A percentile compares a stretch with the other conserved stretches of the same genome.
phyloP scores from a whole-genome alignment of 352 stramenopile species.

The Globisporangium rhizosaccharum region DNA sequence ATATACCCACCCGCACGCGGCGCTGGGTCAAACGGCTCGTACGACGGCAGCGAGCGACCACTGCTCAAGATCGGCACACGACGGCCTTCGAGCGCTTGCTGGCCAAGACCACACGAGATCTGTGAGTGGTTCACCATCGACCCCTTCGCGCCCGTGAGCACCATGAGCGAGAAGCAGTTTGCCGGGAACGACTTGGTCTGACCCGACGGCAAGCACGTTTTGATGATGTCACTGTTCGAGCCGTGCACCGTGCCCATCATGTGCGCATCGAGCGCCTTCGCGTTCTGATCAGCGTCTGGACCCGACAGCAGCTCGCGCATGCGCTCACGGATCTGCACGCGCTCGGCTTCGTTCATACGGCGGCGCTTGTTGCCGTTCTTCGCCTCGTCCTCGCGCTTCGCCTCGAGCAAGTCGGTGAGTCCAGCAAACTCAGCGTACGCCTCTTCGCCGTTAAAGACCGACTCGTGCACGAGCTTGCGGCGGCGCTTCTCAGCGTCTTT shows the following conservation, averaged over 20 bases:
- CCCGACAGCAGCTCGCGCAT: slow-evolving; percentile 75
- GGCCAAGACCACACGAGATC: slow-evolving; percentile 97
- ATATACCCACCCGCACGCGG: slow-evolving; percentile 99
- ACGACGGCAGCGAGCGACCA: slow-evolving; percentile 97
- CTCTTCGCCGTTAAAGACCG: slow-evolving; percentile 73
- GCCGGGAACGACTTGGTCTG: slow-evolving; percentile 97
- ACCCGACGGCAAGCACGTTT: slow-evolving; percentile 96
- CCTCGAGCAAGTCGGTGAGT: slow-evolving; percentile 56
- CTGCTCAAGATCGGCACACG: slow-evolving; percentile 97
- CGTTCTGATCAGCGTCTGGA: slow-evolving; percentile 65
- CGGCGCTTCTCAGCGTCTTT: slow-evolving; percentile 89
- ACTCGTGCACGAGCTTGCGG: slow-evolving; percentile 84
- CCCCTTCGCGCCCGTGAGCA: slow-evolving; percentile 98
- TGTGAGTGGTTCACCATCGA: slow-evolving; percentile 99
- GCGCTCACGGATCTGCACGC: slow-evolving; percentile 57
- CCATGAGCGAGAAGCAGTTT: slow-evolving; percentile 99
- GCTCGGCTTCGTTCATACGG: slow-evolving; percentile 81
- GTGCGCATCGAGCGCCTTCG: slow-evolving; percentile 79
- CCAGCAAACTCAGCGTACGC: slow-evolving; percentile 84
- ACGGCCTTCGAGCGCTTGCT: slow-evolving; percentile 98
- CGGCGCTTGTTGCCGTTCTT: slow-evolving; percentile 51
- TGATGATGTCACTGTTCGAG: slow-evolving; percentile 97
- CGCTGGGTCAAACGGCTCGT: slow-evolving; percentile 96
- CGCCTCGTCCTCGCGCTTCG: slow-evolving; percentile 49
- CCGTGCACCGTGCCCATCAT: slow-evolving; percentile 89